Evolutionary conservation across 495 filamentous ascomycete species (phyloP).

Genomic region (Daldinia concentrica): DNA sequence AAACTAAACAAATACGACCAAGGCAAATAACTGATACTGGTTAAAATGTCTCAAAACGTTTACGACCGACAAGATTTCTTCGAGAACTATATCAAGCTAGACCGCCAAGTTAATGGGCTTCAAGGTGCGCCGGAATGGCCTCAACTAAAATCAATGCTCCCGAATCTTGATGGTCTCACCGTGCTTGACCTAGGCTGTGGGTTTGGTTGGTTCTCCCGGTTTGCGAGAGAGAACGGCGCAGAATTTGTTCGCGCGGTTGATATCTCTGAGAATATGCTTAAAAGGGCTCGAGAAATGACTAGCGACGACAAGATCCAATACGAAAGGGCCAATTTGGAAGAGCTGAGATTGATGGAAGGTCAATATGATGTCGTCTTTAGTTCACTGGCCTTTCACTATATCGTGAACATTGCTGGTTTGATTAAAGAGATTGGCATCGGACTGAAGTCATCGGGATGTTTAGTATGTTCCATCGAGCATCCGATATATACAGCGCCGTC

Average conservation of each 20-base stretch:
- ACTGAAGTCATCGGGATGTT: constrained; percentile 43
- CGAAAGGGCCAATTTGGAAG: constrained; percentile 46
- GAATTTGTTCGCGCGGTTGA: constrained; percentile 47
- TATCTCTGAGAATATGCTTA: constrained; percentile 50
- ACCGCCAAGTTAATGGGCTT: constrained; percentile 42
- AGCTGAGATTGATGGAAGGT: constrained; percentile 26
- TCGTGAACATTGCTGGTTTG: constrained; percentile 42
- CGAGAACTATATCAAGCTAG: constrained; percentile 48
- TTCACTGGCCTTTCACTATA: constrained; percentile 50
- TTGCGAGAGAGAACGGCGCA: constrained; percentile 44
- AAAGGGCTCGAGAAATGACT: constrained; percentile 43
- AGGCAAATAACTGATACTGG: not conserved
- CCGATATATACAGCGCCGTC: constrained; percentile 52
- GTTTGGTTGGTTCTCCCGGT: constrained; percentile 52
- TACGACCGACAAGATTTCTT: constrained; percentile 51
- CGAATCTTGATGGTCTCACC: constrained; percentile 31
- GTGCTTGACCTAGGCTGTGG: constrained; percentile 54
- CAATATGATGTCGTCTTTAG: constrained; percentile 50
- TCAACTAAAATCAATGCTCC: constrained; percentile 41
- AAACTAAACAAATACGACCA: not conserved
- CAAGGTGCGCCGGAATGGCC: constrained; percentile 50
- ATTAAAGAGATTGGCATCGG: constrained; percentile 41
- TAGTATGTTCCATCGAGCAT: constrained; percentile 53
- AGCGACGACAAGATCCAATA: constrained; percentile 41
- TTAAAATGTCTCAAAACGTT: constrained; percentile 50